These are phyloP conservation scores for Cymodocea nodosa DNA, from an alignment of 116 monocot genomes.

Conservation along the genomic window DNA sequence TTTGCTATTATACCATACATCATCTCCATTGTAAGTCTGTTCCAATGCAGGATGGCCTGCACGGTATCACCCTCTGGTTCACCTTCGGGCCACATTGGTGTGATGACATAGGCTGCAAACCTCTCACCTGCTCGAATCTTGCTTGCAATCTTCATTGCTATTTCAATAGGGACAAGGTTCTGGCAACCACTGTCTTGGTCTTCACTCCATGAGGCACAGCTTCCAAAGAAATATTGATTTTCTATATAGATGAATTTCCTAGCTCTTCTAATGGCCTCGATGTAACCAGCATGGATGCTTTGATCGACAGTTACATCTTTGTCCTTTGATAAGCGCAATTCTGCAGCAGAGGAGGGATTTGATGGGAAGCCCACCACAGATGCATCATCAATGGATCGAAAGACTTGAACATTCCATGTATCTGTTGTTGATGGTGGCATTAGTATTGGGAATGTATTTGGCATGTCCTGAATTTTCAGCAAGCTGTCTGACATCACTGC, in stretches of 20 bases:
- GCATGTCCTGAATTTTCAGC: conserved; percentile 7
- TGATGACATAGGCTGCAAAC: conserved; percentile 32
- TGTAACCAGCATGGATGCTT: too few species aligned
- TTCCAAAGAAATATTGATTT: conserved; percentile 10
- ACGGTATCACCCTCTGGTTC: conserved; percentile 25
- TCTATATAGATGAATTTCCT: conserved; percentile 22
- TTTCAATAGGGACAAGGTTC: conserved; percentile 30
- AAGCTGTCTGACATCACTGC: conserved; percentile 2
- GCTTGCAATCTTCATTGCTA: conserved; percentile 36
- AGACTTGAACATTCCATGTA: conserved; percentile 29
- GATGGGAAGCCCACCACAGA: conserved; percentile 38
- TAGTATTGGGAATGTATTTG: not conserved
- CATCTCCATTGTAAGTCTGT: conserved; percentile 39
- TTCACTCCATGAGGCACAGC: not conserved
- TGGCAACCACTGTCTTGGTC: conserved; percentile 22
- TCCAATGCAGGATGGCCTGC: conserved; percentile 38
- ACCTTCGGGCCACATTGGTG: conserved; percentile 52
- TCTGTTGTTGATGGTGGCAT: not conserved
- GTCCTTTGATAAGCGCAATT: too few species aligned
- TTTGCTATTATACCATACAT: conserved; percentile 27
- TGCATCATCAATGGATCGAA: conserved; percentile 40
- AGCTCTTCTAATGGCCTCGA: too few species aligned
- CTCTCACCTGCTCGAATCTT: conserved; percentile 27
- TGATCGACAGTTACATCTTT: too few species aligned
- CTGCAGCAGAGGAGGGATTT: conserved; percentile 6